Evolutionary conservation across 352 stramenopile species (phyloP), one percentile per base, ranked within the genome.

Genomic region (Phytophthora sojae): DNA sequence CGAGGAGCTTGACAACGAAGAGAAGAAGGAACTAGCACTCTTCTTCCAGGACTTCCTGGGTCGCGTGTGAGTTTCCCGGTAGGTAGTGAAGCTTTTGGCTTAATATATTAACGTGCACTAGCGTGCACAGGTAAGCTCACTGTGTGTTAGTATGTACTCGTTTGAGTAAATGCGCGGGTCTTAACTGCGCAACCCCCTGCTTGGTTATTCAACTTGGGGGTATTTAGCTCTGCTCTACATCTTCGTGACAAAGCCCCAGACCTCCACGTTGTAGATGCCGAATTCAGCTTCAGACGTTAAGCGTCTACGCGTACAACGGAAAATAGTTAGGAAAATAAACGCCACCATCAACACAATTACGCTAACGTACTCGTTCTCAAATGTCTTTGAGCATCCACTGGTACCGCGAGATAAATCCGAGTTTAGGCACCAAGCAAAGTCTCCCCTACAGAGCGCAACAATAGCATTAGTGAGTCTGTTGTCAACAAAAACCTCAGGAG

Each of bases 351-450:
- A 23, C 15, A 1, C n/a, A 25, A 19, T 8, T 17, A 50, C 6
- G n/a, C n/a, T 35, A 19, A 61, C 56, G 35, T 71, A 86, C 71
- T 72, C 66, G 63, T 94, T 94, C 39, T 63, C 74, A 50, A 91
- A 94, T 14, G 86, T 94, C n/a, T 79, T 71, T 7, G 75, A 92
- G 0, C 55, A 55, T 1, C 70, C 76, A 45, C 73, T 92, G 0
- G 80, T 80, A 35, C 86, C 86, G 3, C 70, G 71, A 12, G 84
- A 92, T 39, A 94, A 75, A 56, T 94, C 86, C 26, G 82, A 68
- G 67, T 92, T 92, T 26, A 92, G 56, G 50, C 70, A 84, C 84
- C 84, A 92, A 6, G 86, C 84, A 62, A 94, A 93, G 42, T 81
- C 73, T 9, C 84, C 84, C 19, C 81, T 88, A 54, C 15, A 49